These are phyloP conservation scores for Kingdonia uniflora DNA, from an alignment of 164 flowering plant species.

Conservation along the genomic window DNA sequence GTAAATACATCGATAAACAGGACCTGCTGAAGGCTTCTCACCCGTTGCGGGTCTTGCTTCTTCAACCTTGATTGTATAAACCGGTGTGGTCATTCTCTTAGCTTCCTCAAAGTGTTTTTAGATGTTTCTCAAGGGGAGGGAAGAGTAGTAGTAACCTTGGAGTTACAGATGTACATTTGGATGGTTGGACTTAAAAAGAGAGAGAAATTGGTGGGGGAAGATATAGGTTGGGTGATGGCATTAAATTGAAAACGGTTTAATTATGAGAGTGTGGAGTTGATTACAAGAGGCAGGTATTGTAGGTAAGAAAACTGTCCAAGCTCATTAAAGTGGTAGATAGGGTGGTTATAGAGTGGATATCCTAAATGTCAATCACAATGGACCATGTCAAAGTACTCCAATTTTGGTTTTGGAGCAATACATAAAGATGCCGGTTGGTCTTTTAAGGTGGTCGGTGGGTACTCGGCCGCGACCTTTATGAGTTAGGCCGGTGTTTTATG, in stretches of 20 bases:
- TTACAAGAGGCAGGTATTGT: neutral
- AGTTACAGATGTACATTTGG: neutral
- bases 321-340: no score
- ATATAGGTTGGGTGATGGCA: neutral
- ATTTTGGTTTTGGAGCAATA: no score
- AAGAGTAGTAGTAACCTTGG: neutral
- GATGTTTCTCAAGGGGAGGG: neutral
- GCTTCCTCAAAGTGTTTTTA: no score
- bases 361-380: no score
- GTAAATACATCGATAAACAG: conserved; percentile 73
- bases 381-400: no score
- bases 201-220: neutral
- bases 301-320: no score
- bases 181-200: neutral
- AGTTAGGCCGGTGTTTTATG: no score
- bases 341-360: no score
- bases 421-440: no score
- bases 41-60: conserved; percentile 43
- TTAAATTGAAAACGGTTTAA: neutral
- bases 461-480: no score
- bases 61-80: conserved; percentile 63
- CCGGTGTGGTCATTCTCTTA: conserved; percentile 18
- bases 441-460: no score
- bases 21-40: conserved; percentile 69
- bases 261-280: neutral